Evolutionary conservation across 2,329 filamentous ascomycete species (phyloP).

Genomic region (Exophiala lecanii-corni): DNA sequence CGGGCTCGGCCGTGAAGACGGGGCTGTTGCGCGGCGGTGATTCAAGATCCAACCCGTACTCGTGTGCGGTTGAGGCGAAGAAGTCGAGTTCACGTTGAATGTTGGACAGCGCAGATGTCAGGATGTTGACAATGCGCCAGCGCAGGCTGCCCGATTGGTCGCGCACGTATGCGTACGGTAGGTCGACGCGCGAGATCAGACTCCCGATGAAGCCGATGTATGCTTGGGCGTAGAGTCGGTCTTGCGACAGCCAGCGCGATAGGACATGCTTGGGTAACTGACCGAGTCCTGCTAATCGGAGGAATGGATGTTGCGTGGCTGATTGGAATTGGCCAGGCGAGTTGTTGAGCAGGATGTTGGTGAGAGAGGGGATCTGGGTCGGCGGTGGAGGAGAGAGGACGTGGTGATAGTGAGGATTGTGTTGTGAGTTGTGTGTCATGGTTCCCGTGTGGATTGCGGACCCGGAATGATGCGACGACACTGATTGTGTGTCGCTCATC

Average conservation of each 20-base stretch:
- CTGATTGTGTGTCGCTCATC: slow-evolving; percentile 2
- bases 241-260: slow-evolving; percentile 66
- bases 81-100: slow-evolving; percentile 64
- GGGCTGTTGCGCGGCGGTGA: slow-evolving; percentile 8
- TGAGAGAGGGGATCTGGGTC: slow-evolving; percentile 13
- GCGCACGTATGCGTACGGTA: slow-evolving; percentile 44
- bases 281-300: slow-evolving; percentile 60
- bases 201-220: slow-evolving; percentile 64
- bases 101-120: slow-evolving; percentile 62
- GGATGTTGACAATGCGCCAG: slow-evolving; percentile 56
- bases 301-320: slow-evolving; percentile 62
- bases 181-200: slow-evolving; percentile 58
- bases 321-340: slow-evolving; percentile 11
- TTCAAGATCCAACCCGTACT: slow-evolving; percentile 54
- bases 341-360: slow-evolving; percentile 16
- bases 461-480: neutral
- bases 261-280: slow-evolving; percentile 53
- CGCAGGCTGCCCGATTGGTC: slow-evolving; percentile 39
- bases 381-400: neutral
- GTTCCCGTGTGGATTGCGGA: neutral
- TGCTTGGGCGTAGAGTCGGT: slow-evolving; percentile 65
- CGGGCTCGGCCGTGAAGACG: slow-evolving; percentile 35
- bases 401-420: slow-evolving; percentile 3
- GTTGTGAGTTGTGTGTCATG: slow-evolving; percentile 5
- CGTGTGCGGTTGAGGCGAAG: slow-evolving; percentile 59